Evolutionary conservation across 169 alveolate genomes (phyloP).

Genomic region (Cytauxzoon felis): DNA sequence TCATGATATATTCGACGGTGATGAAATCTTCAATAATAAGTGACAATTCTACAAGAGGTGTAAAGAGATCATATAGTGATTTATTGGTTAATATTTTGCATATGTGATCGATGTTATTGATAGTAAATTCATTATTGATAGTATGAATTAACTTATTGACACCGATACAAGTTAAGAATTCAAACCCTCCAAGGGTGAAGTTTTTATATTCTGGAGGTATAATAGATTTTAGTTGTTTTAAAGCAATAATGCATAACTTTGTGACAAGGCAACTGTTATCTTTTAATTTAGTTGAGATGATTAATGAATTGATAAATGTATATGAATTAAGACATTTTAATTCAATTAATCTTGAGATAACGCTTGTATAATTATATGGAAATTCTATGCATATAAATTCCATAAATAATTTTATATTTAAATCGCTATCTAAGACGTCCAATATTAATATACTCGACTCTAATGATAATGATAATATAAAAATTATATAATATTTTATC

Average conservation of each 20-base stretch:
- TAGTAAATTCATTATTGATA: too few relatives aligned
- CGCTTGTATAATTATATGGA: slow-evolving; percentile 2
- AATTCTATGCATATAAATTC: slow-evolving; percentile 5
- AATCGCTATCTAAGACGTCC: neutral
- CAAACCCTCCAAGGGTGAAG: slow-evolving; percentile 29
- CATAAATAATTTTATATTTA: neutral
- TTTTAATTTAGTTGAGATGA: neutral
- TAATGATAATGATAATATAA: neutral
- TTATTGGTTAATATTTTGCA: too few relatives aligned
- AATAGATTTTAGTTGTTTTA: slow-evolving; percentile 3
- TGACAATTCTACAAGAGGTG: slow-evolving; percentile 53
- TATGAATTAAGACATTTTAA: neutral
- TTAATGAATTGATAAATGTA: slow-evolving; percentile 7
- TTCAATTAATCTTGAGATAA: slow-evolving; percentile 3
- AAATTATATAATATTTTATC: neutral
- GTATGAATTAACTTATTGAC: slow-evolving; percentile 21
- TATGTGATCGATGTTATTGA: too few relatives aligned
- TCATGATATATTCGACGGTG: slow-evolving; percentile 44
- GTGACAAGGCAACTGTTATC: slow-evolving; percentile 14
- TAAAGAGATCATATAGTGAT: slow-evolving; percentile 48
- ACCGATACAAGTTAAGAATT: slow-evolving; percentile 17
- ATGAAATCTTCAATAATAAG: slow-evolving; percentile 41
- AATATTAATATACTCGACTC: neutral
- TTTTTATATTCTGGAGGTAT: slow-evolving; percentile 25
- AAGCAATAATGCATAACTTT: slow-evolving; percentile 33